A percentile compares a stretch with the other conserved stretches of the same genome.
Conservation (phyloP, 108 stramenopile genomes). For the Cyclostephanos invisitatus region DNA sequence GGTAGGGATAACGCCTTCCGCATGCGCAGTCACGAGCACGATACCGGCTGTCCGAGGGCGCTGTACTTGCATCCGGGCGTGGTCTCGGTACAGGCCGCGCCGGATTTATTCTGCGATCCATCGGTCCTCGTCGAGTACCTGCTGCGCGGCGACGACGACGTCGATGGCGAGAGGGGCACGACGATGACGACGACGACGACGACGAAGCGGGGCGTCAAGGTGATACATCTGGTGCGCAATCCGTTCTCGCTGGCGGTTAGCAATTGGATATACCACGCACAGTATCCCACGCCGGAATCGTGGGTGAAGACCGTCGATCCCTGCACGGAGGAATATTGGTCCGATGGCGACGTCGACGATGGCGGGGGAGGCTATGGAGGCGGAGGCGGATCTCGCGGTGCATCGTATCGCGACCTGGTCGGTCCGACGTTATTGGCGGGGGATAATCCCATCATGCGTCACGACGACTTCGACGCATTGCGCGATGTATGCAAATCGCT, state of each 20-base stretch:
- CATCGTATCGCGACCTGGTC: neutral
- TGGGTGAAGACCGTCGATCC: slow-evolving; percentile 27
- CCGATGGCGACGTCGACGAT: neutral
- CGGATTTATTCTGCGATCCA: slow-evolving; percentile 39
- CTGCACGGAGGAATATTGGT: slow-evolving; percentile 19
- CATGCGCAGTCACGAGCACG: neutral
- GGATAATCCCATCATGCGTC: neutral
- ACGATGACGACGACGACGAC: neutral
- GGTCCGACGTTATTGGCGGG: neutral
- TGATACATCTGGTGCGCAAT: slow-evolving; percentile 33
- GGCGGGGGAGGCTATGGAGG: too few relatives aligned
- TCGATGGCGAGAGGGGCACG: too few relatives aligned
- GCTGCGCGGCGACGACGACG: neutral
- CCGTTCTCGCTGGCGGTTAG: slow-evolving; percentile 28
- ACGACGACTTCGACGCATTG: slow-evolving; percentile 3
- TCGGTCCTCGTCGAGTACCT: slow-evolving; percentile 19
- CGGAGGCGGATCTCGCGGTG: neutral
- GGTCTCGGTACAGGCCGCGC: slow-evolving; percentile 24
- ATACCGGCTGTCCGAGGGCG: slow-evolving; percentile 18
- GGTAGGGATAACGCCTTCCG: neutral
- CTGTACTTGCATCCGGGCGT: slow-evolving; percentile 10
- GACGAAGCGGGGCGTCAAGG: slow-evolving; percentile 19
- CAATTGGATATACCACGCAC: slow-evolving; percentile 33
- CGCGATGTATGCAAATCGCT: neutral
- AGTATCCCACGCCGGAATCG: slow-evolving; percentile 34